Base-by-base conservation (phyloP, 768 basidiomycete genomes). In the Phaeotremella skinneri region DNA sequence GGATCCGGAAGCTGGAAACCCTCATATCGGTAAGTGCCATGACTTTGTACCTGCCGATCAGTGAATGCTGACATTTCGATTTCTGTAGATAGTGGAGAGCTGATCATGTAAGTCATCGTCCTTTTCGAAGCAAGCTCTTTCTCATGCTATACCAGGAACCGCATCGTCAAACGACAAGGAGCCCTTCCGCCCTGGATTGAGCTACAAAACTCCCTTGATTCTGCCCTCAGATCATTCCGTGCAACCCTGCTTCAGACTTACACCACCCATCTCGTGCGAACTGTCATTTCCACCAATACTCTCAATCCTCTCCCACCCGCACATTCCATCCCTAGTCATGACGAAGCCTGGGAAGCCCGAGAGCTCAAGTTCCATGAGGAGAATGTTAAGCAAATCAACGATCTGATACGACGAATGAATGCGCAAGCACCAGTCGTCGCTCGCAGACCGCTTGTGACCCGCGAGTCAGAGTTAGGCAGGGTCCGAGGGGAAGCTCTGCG, bases 111-210 rank as follows among this genome's bases (percentile, higher is more conserved):
- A 49, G 58, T 52, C 1, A 32, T 21, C 23, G 49, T 1, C 39
- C 14, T n/a, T 6, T 11, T 43, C 21, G 20, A 41, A 7, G 13
- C 29, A 17, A n/a, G n/a, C n/a, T 48, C 45, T 7, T 27, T 17
- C 55, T 29, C 52, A 48, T 1, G 21, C 39, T 9, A 23, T 26
- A 29, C 14, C 51, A 69, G 61, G 70, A 92, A 91, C 65, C 84
- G 90, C 13, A 89, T 90, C 58, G 82, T 91, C 5, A 85, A 89
- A 69, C 81, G 84, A 50, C 87, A 90, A 63, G 89, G 87, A n/a
- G 87, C 87, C 4, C 83, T 84, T 2, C 90, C 90, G 29, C 87
- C 88, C 2, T 92, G 90, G 90, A 85, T 91, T 1, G 89, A 91
- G 76, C 68, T 89, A 31, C 90, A 90, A 75, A 79, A 80, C 56